These are phyloP conservation scores for Aureobasidium lini DNA, from an alignment of 2,329 filamentous ascomycete species.

Conservation along the genomic window DNA sequence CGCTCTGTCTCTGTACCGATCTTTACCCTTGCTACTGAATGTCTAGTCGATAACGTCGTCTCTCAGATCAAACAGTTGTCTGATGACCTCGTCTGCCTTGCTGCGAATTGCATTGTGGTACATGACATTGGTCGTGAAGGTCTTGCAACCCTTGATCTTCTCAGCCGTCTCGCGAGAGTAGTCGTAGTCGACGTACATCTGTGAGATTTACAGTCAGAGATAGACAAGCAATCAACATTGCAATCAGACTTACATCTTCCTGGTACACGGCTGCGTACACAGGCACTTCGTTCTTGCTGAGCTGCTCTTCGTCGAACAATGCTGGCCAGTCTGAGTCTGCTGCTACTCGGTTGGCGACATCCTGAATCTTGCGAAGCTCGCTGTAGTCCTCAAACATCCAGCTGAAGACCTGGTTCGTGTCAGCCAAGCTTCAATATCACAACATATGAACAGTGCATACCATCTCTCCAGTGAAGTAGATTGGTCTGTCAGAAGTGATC, in stretches of 20 bases:
- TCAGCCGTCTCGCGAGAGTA: conserved; percentile 66
- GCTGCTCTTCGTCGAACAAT: conserved; percentile 67
- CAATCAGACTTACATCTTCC: conserved; percentile 36
- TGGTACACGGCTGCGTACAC: conserved; percentile 77
- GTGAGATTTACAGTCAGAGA: conserved; percentile 36
- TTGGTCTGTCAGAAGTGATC: conserved; percentile 40
- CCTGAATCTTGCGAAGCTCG: conserved; percentile 62
- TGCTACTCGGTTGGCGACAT: conserved; percentile 66
- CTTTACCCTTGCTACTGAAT: not conserved
- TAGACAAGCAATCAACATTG: not conserved
- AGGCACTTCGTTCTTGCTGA: conserved; percentile 71
- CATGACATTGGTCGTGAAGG: conserved; percentile 77
- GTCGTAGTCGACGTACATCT: conserved; percentile 79
- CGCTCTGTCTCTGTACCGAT: too few species aligned
- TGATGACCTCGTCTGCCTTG: conserved; percentile 68
- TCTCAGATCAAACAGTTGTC: conserved; percentile 66
- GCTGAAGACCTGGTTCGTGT: conserved; percentile 53
- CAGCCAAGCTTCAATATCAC: not conserved
- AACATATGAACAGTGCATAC: conserved; percentile 22
- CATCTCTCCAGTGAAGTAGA: conserved; percentile 90
- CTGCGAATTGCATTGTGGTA: conserved; percentile 77
- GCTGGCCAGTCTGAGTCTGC: conserved; percentile 60
- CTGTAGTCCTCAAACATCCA: conserved; percentile 76
- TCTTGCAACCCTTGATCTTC: conserved; percentile 67
- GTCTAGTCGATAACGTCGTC: conserved; percentile 56